These are phyloP conservation scores for Lipomyces yarrowii DNA, from an alignment of 1,139 yeast species.

Conservation along the genomic window DNA sequence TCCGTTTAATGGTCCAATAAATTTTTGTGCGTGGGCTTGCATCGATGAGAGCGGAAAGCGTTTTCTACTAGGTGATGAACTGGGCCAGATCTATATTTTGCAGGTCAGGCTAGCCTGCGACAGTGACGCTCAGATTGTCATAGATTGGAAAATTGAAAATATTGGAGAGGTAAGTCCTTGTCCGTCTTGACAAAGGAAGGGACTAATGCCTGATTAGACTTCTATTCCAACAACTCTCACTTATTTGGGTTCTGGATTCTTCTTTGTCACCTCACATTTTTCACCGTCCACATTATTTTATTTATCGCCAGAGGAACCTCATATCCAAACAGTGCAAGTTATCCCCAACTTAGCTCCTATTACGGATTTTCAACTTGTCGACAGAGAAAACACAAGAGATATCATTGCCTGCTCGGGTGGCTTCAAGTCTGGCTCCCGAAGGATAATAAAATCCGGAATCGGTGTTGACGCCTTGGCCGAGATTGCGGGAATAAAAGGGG, in stretches of 20 bases:
- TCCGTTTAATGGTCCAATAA: conserved; percentile 30
- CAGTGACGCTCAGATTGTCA: conserved; percentile 3
- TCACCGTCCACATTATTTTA: conserved; percentile 33
- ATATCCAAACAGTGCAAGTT: conserved; percentile 21
- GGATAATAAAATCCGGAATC: conserved; percentile 32
- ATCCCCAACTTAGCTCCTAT: conserved; percentile 35
- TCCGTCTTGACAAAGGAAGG: neutral
- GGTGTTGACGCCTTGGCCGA: conserved; percentile 31
- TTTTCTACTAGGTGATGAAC: conserved; percentile 34
- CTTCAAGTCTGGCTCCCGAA: conserved; percentile 34
- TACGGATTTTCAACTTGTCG: conserved; percentile 32
- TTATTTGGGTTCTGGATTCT: conserved; percentile 29
- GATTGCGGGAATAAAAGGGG: conserved; percentile 19
- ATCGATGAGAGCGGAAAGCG: conserved; percentile 24
- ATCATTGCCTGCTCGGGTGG: conserved; percentile 36
- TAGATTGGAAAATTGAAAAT: conserved; percentile 1
- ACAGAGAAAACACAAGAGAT: conserved; percentile 23
- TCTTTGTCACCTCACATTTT: conserved; percentile 35
- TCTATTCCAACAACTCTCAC: conserved; percentile 29
- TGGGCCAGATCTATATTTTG: conserved; percentile 31
- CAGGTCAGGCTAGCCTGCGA: conserved; percentile 11
- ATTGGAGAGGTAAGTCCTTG: conserved; percentile 5
- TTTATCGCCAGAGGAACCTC: conserved; percentile 22
- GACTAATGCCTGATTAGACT: conserved; percentile 18
- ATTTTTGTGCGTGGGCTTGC: conserved; percentile 29